Percentiles rank a stretch among this genome's conserved stretches.
Conservation (phyloP, 768 basidiomycete species). For the Omphalotus guepiniiformis region DNA sequence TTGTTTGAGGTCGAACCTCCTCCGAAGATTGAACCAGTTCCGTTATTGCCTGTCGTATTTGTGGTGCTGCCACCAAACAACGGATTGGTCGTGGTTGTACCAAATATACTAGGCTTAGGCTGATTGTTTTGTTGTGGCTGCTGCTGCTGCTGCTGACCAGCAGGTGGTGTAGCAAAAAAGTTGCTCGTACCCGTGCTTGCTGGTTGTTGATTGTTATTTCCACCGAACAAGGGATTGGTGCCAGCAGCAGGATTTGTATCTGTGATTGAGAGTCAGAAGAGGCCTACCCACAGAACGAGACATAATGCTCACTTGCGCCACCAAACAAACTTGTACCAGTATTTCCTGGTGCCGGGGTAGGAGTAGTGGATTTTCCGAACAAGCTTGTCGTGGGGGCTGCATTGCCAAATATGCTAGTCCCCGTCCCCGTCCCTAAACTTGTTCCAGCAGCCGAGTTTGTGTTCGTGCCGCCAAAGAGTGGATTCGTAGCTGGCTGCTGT, state of each 20-base stretch:
- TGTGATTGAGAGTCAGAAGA: slow-evolving; percentile 21
- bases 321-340: slow-evolving; percentile 28
- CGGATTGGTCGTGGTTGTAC: slow-evolving; percentile 18
- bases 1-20: slow-evolving; percentile 22
- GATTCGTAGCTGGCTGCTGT: slow-evolving; percentile 1
- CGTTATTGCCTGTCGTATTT: neutral
- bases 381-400: slow-evolving; percentile 17
- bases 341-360: slow-evolving; percentile 16
- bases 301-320: slow-evolving; percentile 6
- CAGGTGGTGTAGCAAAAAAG: slow-evolving; percentile 11
- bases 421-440: slow-evolving; percentile 1
- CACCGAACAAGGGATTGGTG: slow-evolving; percentile 19
- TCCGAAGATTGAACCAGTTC: slow-evolving; percentile 24
- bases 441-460: neutral
- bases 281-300: slow-evolving; percentile 3
- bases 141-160: slow-evolving; percentile 15
- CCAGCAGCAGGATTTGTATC: slow-evolving; percentile 16
- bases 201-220: slow-evolving; percentile 11
- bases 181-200: slow-evolving; percentile 12
- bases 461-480: slow-evolving; percentile 5
- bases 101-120: slow-evolving; percentile 9
- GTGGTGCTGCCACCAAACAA: neutral
- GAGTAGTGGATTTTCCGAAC: slow-evolving; percentile 23
- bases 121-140: neutral
- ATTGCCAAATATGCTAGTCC: slow-evolving; percentile 12